phyloP scores from a whole-genome alignment of 169 alveolate species.

The Blepharisma undulans region DNA sequence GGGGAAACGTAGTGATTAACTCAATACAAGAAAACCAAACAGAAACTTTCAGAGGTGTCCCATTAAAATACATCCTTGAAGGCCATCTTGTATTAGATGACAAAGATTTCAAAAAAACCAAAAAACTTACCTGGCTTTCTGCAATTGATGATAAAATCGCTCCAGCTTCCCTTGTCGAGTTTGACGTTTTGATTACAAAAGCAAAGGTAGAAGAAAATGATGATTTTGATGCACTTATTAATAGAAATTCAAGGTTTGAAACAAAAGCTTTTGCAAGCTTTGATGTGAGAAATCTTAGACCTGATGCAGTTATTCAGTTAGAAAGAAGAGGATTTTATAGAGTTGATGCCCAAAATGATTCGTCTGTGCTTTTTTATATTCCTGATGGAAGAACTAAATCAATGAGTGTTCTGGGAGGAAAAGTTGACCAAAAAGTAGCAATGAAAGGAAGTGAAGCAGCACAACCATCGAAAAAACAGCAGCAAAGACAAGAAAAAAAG shows the following conservation, averaged over 20 bases:
- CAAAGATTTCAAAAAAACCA: constrained; percentile 91
- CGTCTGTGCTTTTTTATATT: constrained; percentile 83
- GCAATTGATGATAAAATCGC: constrained; percentile 85
- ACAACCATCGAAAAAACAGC: background rate
- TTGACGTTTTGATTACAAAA: constrained; percentile 10
- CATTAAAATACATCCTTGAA: constrained; percentile 80
- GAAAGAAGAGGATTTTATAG: constrained; percentile 96
- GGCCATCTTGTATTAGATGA: constrained; percentile 83
- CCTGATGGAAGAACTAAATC: constrained; percentile 93
- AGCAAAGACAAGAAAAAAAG: constrained; percentile 1
- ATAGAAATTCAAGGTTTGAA: constrained; percentile 2
- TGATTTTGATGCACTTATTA: constrained; percentile 18
- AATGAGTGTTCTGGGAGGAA: constrained; percentile 52
- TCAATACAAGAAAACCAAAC: constrained; percentile 63
- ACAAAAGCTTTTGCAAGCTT: background rate
- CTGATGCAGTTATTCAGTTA: constrained; percentile 91
- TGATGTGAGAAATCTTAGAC: constrained; percentile 19
- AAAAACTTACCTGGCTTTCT: constrained; percentile 87
- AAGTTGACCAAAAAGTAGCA: constrained; percentile 64
- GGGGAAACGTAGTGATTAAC: constrained; percentile 93
- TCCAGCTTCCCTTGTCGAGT: constrained; percentile 43
- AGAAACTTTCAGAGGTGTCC: constrained; percentile 65
- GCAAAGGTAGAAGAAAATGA: constrained; percentile 29
- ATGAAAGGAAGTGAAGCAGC: constrained; percentile 53
- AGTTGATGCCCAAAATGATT: constrained; percentile 53